Percentiles rank a stretch among this genome's conserved stretches.
These are phyloP conservation scores for Albugo laibachii DNA, from an alignment of 352 stramenopile species.

Conservation along the genomic window DNA sequence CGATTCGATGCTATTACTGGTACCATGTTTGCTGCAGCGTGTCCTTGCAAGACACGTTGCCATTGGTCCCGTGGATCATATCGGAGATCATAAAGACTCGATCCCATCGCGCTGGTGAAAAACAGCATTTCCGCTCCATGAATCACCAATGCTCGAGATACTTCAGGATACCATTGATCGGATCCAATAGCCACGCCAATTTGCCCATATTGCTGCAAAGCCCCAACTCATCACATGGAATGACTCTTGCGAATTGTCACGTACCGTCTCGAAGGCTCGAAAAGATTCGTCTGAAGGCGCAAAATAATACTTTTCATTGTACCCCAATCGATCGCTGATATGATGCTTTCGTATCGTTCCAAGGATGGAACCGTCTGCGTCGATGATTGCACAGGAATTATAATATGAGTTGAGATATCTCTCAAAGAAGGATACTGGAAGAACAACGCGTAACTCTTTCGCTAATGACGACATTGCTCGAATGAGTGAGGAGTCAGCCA, in stretches of 20 bases:
- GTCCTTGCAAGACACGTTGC: conserved; percentile 84
- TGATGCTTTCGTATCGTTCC: conserved; percentile 81
- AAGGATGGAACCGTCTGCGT: conserved; percentile 72
- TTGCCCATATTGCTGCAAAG: conserved; percentile 48
- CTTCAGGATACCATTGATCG: conserved; percentile 86
- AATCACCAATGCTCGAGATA: conserved; percentile 69
- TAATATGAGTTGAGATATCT: conserved; percentile 81
- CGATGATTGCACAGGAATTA: conserved; percentile 83
- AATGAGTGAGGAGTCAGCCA: conserved; percentile 68
- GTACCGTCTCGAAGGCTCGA: conserved; percentile 77
- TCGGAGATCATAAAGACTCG: conserved; percentile 73
- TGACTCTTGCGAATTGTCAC: neutral
- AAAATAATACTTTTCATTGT: conserved; percentile 89
- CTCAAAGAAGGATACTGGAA: conserved; percentile 87
- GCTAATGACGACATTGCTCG: conserved; percentile 75
- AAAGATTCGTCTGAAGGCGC: conserved; percentile 78
- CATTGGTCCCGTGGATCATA: conserved; percentile 80
- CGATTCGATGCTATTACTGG: conserved; percentile 83
- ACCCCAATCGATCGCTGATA: conserved; percentile 80
- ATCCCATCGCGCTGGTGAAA: conserved; percentile 65
- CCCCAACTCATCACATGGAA: neutral
- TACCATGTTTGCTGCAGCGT: conserved; percentile 78
- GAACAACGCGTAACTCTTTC: conserved; percentile 79
- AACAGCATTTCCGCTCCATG: conserved; percentile 77
- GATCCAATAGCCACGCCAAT: conserved; percentile 82